Evolutionary conservation across 208 protist genomes (phyloP).

Genomic region (Leptomonas seymouri): DNA sequence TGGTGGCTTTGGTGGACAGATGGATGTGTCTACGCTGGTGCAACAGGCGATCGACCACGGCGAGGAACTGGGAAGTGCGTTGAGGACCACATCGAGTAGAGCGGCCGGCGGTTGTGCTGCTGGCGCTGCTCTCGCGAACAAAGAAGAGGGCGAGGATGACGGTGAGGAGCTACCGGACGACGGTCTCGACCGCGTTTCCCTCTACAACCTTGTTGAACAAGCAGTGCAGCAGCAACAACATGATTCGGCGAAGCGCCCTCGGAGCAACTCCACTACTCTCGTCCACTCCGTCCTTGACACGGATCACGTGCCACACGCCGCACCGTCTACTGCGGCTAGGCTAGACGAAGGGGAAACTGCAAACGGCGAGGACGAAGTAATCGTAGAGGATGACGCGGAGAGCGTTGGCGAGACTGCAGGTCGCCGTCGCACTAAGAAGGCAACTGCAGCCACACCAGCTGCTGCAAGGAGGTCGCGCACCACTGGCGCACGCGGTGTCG

Average conservation of each 20-base stretch:
- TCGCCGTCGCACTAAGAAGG: neutral
- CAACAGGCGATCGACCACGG: slow-evolving; percentile 21
- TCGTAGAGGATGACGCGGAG: neutral
- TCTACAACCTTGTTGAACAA: slow-evolving; percentile 41
- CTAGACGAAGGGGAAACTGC: neutral
- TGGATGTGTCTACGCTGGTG: slow-evolving; percentile 17
- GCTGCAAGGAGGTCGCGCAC: slow-evolving; percentile 22
- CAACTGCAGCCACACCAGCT: neutral
- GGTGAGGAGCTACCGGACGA: slow-evolving; percentile 65
- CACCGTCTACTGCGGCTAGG: neutral
- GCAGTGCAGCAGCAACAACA: slow-evolving; percentile 25
- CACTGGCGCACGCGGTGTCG: slow-evolving; percentile 9
- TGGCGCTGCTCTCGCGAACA: no score
- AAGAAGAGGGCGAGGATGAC: slow-evolving; percentile 25
- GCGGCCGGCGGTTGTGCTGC: neutral
- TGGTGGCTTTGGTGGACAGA: slow-evolving; percentile 4
- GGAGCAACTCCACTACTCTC: slow-evolving; percentile 9
- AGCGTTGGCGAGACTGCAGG: neutral
- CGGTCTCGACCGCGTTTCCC: slow-evolving; percentile 44
- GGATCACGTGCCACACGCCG: neutral
- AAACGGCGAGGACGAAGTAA: neutral
- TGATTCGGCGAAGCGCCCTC: slow-evolving; percentile 11
- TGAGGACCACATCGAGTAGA: neutral
- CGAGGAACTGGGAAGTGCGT: neutral
- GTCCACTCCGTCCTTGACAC: neutral